Evolutionary conservation across 2,329 filamentous ascomycete genomes (phyloP).

Genomic region (Microsporum ferrugineum): DNA sequence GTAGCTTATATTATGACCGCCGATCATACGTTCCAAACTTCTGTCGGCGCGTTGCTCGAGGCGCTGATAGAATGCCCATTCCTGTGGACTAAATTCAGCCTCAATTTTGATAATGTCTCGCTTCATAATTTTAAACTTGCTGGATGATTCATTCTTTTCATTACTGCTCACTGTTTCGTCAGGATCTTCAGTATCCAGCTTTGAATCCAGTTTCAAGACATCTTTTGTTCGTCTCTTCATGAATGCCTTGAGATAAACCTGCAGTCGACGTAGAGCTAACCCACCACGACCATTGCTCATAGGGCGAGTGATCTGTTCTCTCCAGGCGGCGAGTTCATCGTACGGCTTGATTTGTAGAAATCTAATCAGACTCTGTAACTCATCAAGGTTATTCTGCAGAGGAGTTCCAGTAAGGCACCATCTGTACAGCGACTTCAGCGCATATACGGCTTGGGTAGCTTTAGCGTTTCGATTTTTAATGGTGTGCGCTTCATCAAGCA

Average conservation of each 20-base stretch:
- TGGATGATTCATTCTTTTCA: constrained; percentile 32
- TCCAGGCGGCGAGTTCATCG: constrained; percentile 75
- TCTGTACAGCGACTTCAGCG: constrained; percentile 71
- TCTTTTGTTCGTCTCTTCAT: constrained; percentile 99
- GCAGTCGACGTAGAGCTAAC: constrained; percentile 74
- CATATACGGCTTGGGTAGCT: constrained; percentile 82
- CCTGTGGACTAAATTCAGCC: constrained; percentile 65
- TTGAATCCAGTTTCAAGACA: constrained; percentile 79
- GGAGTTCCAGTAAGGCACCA: constrained; percentile 96
- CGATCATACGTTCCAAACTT: constrained; percentile 82
- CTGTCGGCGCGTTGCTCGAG: constrained; percentile 75
- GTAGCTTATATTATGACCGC: constrained; percentile 67
- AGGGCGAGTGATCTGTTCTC: constrained; percentile 76
- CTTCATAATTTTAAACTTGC: constrained; percentile 80
- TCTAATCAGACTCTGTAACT: constrained; percentile 83
- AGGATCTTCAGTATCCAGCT: constrained; percentile 51
- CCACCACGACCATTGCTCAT: constrained; percentile 84
- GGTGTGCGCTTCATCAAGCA: constrained; percentile 91
- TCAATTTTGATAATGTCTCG: constrained; percentile 74
- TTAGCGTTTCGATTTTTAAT: constrained; percentile 99
- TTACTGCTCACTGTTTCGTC: constrained; percentile 35
- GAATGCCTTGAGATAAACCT: constrained; percentile 76
- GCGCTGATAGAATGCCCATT: constrained; percentile 74
- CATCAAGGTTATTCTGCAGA: constrained; percentile 96
- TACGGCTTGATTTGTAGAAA: constrained; percentile 90